These are phyloP conservation scores for Neoascochyta sp. DNA, from an alignment of 2,329 filamentous ascomycete species.

Conservation along the genomic window DNA sequence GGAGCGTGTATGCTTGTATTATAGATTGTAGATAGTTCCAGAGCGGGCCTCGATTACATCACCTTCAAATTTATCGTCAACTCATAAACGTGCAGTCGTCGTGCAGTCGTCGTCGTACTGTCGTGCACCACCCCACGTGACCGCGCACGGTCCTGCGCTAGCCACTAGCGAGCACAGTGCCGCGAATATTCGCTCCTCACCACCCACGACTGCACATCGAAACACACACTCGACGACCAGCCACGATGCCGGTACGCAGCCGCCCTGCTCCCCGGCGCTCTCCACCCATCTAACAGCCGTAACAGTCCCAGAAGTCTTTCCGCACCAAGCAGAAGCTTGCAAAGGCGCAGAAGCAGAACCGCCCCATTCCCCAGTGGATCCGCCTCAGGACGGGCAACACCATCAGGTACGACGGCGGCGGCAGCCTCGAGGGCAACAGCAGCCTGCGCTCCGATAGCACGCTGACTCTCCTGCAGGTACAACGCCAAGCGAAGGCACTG, in stretches of 20 bases:
- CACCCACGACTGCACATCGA: no score
- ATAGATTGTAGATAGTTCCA: no score
- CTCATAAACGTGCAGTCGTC: no score
- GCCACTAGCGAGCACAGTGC: no score
- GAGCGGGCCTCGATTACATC: no score
- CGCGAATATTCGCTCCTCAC: no score
- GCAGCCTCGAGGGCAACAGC: slow-evolving; percentile 1
- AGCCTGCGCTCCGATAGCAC: not conserved
- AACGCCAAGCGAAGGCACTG: slow-evolving; percentile 99
- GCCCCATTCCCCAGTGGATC: slow-evolving; percentile 99
- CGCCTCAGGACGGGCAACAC: slow-evolving; percentile 97
- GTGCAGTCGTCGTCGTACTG: no score
- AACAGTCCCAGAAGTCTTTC: slow-evolving; percentile 99
- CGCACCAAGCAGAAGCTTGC: slow-evolving; percentile 99
- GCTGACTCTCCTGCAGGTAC: slow-evolving; percentile 63
- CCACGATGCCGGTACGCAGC: slow-evolving; percentile 40
- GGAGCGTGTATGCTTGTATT: no score
- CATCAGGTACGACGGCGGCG: slow-evolving; percentile 70
- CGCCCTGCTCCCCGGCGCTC: slow-evolving; percentile 7
- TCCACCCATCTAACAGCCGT: slow-evolving; percentile 6
- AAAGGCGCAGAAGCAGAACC: slow-evolving; percentile 99
- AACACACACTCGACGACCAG: slow-evolving; percentile 24
- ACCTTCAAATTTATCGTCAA: no score
- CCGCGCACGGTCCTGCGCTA: no score
- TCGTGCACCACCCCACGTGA: no score